These are phyloP conservation scores for Cymbopogon flexuosus DNA, from an alignment of 202 grass and related monocot species.

Conservation along the genomic window DNA sequence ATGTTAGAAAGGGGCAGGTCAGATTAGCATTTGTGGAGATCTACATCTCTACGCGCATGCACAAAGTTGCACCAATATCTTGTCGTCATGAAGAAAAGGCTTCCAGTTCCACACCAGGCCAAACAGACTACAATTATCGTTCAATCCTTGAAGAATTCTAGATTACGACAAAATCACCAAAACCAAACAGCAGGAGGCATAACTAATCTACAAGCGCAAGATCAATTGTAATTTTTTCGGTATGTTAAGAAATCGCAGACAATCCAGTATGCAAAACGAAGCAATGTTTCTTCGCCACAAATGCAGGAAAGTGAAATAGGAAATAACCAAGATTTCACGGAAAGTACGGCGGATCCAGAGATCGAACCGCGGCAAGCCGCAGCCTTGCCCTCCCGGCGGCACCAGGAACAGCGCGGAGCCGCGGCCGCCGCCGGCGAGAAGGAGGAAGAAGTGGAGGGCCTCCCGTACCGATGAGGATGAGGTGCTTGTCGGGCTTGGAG, in stretches of 20 bases:
- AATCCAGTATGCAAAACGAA: neutral
- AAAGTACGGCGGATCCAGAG: slow-evolving; percentile 10
- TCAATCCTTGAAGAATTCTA: neutral
- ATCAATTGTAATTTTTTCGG: neutral
- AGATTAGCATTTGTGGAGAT: neutral
- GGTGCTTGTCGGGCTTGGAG: slow-evolving; percentile 93
- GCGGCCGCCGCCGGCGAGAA: neutral
- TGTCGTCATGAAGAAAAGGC: neutral
- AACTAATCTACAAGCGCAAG: neutral
- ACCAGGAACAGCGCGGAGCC: neutral
- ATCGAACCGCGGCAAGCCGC: neutral
- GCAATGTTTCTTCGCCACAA: neutral
- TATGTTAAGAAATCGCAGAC: neutral
- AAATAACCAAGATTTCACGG: neutral
- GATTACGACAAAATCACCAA: neutral
- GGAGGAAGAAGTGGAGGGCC: neutral
- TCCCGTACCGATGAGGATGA: slow-evolving; percentile 84
- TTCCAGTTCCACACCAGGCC: neutral
- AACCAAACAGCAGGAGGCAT: neutral
- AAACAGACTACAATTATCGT: neutral
- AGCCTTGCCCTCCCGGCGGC: neutral
- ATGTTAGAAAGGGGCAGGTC: neutral
- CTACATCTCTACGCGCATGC: neutral
- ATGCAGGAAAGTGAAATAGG: neutral
- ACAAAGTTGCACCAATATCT: neutral